Base-by-base conservation (phyloP, 345 rosid species). In the Trapa bicornis region DNA sequence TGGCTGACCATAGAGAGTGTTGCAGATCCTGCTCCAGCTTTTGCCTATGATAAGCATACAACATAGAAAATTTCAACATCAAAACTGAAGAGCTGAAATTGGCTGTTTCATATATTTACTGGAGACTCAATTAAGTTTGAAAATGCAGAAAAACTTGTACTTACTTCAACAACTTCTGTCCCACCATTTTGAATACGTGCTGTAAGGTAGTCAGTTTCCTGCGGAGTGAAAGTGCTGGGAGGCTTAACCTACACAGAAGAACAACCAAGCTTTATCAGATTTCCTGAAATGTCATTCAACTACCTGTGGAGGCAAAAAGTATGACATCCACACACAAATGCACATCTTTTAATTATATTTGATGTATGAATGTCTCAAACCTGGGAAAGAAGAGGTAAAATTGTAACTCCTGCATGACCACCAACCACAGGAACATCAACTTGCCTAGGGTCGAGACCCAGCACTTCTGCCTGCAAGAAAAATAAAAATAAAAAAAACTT, bases 391-490 rank as follows among this genome's bases (percentile, higher is more conserved):
- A 94, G 91, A 64, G 99, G 99, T 84, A 94, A 81, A 50, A 91
- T 91, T n/a, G 99, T 91, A 72, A 91, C 92, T 72, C 97, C 97
- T 0, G 97, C 80, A 72, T 95, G 99, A 68, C 99, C 99, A n/a
- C 96, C 99, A 61, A 91, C 96, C 43, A 95, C 99, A 11, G 99
- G 99, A 74, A 89, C 96, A 78, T 86, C 89, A 11, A 91, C 96
- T 75, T 89, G 93, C 80, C 96, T 83, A 43, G 97, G 99, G 81
- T 94, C 96, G 72, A 89, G 89, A 61, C 97, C 99, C 73, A 95
- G 80, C 73, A 91, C 91, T 80, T 95, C 99, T 37, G 96, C 99
- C 99, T 94, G 80, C 58, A 77, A 33, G 52, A 35, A 64, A 58
- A 37, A 9, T n/a, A 48, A 63, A 4, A 52, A 4, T n/a, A 48